Base-by-base conservation (phyloP, 2,329 filamentous ascomycete species). In the Fusarium fujikuroi region DNA sequence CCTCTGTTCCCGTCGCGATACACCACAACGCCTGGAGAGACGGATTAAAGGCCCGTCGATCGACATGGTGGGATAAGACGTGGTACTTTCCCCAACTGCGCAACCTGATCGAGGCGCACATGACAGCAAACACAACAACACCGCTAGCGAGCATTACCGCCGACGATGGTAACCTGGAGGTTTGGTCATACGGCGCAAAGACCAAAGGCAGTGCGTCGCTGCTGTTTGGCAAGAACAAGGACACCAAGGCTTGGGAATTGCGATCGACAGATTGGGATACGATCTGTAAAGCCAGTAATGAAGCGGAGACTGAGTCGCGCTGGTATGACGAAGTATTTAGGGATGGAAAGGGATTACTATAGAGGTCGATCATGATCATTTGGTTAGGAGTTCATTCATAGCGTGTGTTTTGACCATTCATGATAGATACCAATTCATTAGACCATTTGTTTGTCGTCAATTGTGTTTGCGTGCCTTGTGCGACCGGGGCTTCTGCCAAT, bases 1-100 rank as follows among this genome's bases (percentile, higher is more conserved):
- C 68, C 0, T 63, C 76, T 0, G 59, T 78, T 12, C 76, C 76
- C 7, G 79, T 76, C 2, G 72, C 69, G 28, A 59, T 78, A 16
- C 76, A 78, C 23, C 76, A 78, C 53, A 78, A 78, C n/a, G 75
- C 76, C 4, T 76, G 73, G 74, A 69, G 56, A 14, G 47, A 76
- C n/a, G 76, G 73, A n/a, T 66, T 75, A 49, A 78, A 78, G 56
- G 68, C 65, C 23, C 66, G 76, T 4, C 61, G 74, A 10, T 66
- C 68, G 7, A 63, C 67, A 19, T 77, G 76, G 76, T 77, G 76
- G 76, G 69, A 77, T 60, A 76, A 70, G 60, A 78, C 72, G 23
- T 78, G 76, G 77, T 77, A 66, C 64, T 78, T 77, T 44, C 75
- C 76, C 11, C 66, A 77, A 21, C 53, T 77, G 42, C 70, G 75